Conservation (phyloP, 2,329 filamentous ascomycete genomes). For the Hypoxylon sp. region DNA sequence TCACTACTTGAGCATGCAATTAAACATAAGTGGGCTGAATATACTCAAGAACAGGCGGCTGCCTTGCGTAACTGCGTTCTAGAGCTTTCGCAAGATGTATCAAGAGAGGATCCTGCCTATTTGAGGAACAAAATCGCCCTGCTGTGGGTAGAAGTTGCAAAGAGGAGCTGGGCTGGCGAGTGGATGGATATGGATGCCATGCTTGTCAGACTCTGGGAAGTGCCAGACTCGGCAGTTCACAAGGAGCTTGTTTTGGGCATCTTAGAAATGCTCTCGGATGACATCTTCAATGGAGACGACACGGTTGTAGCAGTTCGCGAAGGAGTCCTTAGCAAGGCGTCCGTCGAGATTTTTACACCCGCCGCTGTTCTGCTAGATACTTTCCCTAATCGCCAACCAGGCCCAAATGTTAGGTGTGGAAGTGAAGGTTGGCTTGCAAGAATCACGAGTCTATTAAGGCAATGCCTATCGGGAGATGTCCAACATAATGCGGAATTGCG, state of each 20-base stretch:
- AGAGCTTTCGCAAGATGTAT: slow-evolving; percentile 80
- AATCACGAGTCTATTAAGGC: slow-evolving; percentile 79
- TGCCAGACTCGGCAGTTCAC: slow-evolving; percentile 71
- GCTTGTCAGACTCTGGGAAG: slow-evolving; percentile 86
- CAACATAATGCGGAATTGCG: slow-evolving; percentile 77
- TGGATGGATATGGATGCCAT: slow-evolving; percentile 96
- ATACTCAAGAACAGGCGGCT: slow-evolving; percentile 76
- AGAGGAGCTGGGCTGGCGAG: slow-evolving; percentile 90
- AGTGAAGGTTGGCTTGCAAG: slow-evolving; percentile 90
- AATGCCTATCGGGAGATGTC: slow-evolving; percentile 77
- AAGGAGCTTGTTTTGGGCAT: slow-evolving; percentile 91
- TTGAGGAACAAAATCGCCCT: slow-evolving; percentile 94
- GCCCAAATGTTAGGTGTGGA: slow-evolving; percentile 79
- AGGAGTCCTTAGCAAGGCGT: slow-evolving; percentile 86
- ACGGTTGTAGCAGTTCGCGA: slow-evolving; percentile 86
- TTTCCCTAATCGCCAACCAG: slow-evolving; percentile 79
- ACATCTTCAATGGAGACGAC: slow-evolving; percentile 93
- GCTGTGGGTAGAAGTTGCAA: slow-evolving; percentile 94
- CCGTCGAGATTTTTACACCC: slow-evolving; percentile 95
- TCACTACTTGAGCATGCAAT: slow-evolving; percentile 92
- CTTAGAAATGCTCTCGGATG: slow-evolving; percentile 92
- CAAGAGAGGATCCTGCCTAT: slow-evolving; percentile 82
- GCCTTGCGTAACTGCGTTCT: slow-evolving; percentile 83
- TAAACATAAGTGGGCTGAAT: slow-evolving; percentile 85
- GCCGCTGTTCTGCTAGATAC: slow-evolving; percentile 79